Base-by-base conservation (phyloP, 2,329 filamentous ascomycete genomes). In the Curvularia verruculosa region DNA sequence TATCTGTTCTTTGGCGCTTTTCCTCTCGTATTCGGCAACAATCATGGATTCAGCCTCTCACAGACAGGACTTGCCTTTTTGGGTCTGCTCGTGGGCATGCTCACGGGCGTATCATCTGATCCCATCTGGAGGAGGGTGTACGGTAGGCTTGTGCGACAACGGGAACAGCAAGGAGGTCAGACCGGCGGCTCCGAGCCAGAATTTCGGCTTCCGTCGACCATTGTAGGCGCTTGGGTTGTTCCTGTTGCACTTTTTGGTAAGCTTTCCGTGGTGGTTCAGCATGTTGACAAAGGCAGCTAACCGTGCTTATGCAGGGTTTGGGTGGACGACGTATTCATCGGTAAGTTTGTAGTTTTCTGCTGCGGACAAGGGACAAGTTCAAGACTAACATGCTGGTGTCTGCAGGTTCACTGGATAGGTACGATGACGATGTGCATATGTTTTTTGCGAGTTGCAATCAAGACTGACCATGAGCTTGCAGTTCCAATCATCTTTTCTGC, bases 1-100 rank as follows among this genome's bases (percentile, higher is more conserved):
- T 96, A 96, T 72, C 85, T 96, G 37, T 96, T 96, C 80, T 96
- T 96, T 73, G 92, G 92, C 19, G 92, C 92, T 0, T 96, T 96
- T 68, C 85, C 89, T 5, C 80, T 96, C 43, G 87, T 96, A 15
- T 96, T 96, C 70, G 75, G 82, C 24, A 84, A 83, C 43, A 87
- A 89, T 45, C 89, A 96, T 73, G 87, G 85, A 19, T 92, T 96
- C 79, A 86, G 85, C 51, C 80, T 92, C 10, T 95, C 89, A 82
- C 89, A 96, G 76, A 82, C 85, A 10, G 93, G 92, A n/a, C 78
- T 95, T 54, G 84, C 87, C 13, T 96, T 96, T 75, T 69, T 95
- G 45, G 89, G 73, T 9, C 57, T 75, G 28, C 81, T 90, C 47
- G 78, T 87, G 2, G 88, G 89, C 43, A 90, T 91, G 87, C 56